These are phyloP conservation scores for Termitomyces heimii DNA, from an alignment of 768 basidiomycete species.

Conservation along the genomic window DNA sequence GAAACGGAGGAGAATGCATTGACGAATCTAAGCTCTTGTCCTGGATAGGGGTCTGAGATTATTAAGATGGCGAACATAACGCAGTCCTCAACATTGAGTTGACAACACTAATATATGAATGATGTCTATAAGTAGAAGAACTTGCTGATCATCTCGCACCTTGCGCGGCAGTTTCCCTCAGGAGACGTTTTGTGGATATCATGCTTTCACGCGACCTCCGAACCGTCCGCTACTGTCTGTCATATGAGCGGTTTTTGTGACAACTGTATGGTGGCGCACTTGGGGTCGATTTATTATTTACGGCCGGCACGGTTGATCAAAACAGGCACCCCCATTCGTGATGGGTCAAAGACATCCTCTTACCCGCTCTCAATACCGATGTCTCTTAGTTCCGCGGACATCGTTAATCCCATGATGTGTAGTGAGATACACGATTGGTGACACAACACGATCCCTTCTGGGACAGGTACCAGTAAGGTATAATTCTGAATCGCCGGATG, in stretches of 20 bases:
- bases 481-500: neutral
- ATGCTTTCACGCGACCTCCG: constrained; percentile 19
- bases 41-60: neutral
- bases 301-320: neutral
- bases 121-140: constrained; percentile 42
- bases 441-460: neutral
- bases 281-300: constrained; percentile 22
- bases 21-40: neutral
- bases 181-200: neutral
- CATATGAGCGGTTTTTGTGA: constrained; percentile 51
- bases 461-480: neutral
- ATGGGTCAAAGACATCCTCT: neutral
- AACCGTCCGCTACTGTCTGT: constrained; percentile 52
- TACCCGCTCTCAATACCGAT: neutral
- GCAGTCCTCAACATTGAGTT: neutral
- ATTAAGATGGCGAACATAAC: neutral
- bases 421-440: neutral
- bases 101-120: constrained; percentile 7
- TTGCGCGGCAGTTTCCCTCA: constrained; percentile 27
- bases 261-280: constrained; percentile 46
- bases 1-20: neutral
- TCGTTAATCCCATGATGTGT: neutral
- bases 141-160: constrained; percentile 60
- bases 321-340: neutral
- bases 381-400: neutral